Evolutionary conservation across 83 land plant species (phyloP).

Genomic region (Picea engelmannii): DNA sequence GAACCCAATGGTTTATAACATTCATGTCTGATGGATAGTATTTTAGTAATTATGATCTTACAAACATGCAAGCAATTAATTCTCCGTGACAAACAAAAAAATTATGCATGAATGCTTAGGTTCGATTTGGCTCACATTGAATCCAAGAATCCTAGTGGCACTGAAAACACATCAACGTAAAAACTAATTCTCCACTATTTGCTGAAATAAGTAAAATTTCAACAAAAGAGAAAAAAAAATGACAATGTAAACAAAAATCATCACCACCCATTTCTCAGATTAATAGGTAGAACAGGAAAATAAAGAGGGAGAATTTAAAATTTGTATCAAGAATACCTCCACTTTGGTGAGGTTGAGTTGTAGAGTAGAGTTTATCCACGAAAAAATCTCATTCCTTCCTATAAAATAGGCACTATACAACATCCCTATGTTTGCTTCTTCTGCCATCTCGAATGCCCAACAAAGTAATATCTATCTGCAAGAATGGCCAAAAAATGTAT

Average conservation of each 20-base stretch:
- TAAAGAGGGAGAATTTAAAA: background rate
- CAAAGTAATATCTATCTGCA: too few species aligned
- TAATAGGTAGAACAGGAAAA: background rate
- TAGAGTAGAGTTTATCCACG: conserved; percentile 55
- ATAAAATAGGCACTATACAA: conserved; percentile 58
- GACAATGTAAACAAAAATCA: background rate
- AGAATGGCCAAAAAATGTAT: background rate
- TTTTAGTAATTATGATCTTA: background rate
- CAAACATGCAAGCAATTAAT: background rate
- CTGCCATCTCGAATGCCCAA: background rate
- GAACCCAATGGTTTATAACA: background rate
- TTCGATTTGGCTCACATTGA: background rate
- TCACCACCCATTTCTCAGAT: background rate
- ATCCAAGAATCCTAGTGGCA: background rate
- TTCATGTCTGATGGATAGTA: background rate
- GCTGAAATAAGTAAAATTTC: too few species aligned
- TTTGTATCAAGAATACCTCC: conserved; percentile 24
- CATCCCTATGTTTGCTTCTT: conserved; percentile 22
- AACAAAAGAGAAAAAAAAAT: background rate
- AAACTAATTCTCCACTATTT: background rate
- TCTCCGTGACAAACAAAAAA: too few species aligned
- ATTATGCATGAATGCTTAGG: background rate
- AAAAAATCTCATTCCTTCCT: conserved; percentile 43
- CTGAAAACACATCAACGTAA: background rate
- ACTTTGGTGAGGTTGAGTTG: conserved; percentile 48